A percentile compares a stretch with the other conserved stretches of the same genome.
Evolutionary conservation across 306 rosid genomes (phyloP).

Genomic region (Pterocarpus macrocarpus): DNA sequence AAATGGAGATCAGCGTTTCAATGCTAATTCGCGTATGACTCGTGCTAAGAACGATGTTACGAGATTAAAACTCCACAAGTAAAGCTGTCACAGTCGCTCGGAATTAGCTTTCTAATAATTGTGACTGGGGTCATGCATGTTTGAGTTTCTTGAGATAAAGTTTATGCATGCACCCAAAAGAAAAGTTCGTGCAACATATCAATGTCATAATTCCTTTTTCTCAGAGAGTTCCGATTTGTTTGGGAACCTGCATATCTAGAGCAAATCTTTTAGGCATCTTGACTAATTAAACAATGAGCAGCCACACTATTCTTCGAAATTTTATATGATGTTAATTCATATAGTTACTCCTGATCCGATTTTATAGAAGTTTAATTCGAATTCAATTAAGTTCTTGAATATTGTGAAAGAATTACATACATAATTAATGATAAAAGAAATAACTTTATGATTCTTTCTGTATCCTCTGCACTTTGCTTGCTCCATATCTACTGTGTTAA

Average conservation of each 20-base stretch:
- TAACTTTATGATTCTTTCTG: background rate
- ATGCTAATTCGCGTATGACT: too few relatives aligned
- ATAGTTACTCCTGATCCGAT: background rate
- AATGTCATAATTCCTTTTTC: too few relatives aligned
- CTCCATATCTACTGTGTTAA: background rate
- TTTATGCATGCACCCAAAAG: background rate
- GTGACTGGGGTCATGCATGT: background rate
- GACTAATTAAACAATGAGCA: too few relatives aligned
- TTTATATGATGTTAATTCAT: background rate
- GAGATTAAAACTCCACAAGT: too few relatives aligned
- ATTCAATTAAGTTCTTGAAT: background rate
- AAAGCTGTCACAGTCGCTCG: background rate
- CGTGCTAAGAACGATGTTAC: too few relatives aligned
- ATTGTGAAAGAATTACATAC: background rate
- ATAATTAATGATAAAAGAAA: background rate
- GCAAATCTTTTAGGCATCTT: too few relatives aligned
- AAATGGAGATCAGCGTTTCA: too few relatives aligned
- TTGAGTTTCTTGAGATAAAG: background rate
- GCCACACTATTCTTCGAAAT: too few relatives aligned
- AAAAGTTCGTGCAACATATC: background rate
- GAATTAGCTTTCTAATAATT: background rate
- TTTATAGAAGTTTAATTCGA: background rate
- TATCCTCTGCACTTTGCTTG: conserved; percentile 18
- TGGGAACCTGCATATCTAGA: too few relatives aligned
- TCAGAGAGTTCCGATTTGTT: too few relatives aligned